A percentile compares a stretch with the other conserved stretches of the same genome.
Evolutionary conservation across 805 yeast species (phyloP).

Genomic region (Suhomyces vadensis): DNA sequence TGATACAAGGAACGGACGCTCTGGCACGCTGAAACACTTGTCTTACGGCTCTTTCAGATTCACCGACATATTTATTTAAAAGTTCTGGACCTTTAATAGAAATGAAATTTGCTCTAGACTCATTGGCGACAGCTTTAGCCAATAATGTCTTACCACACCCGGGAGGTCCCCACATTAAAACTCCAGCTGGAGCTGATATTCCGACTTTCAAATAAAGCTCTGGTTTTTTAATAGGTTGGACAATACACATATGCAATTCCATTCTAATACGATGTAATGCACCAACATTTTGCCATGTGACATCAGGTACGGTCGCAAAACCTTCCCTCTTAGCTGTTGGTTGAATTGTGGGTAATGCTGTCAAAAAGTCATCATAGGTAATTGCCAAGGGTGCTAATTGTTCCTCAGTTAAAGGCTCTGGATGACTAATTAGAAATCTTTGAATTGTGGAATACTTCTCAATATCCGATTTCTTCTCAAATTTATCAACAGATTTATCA

Average conservation of each 20-base stretch:
- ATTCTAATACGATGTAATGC: slow-evolving; percentile 78
- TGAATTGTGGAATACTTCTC: slow-evolving; percentile 64
- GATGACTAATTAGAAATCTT: slow-evolving; percentile 69
- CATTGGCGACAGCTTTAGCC: slow-evolving; percentile 98
- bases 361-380: slow-evolving; percentile 72
- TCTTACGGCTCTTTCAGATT: slow-evolving; percentile 88
- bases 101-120: slow-evolving; percentile 93
- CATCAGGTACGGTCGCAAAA: slow-evolving; percentile 97
- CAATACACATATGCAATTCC: slow-evolving; percentile 95
- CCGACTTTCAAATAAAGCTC: slow-evolving; percentile 89
- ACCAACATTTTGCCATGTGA: slow-evolving; percentile 93
- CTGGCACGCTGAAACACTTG: slow-evolving; percentile 92
- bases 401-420: slow-evolving; percentile 71
- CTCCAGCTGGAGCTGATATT: slow-evolving; percentile 96
- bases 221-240: slow-evolving; percentile 92
- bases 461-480: slow-evolving; percentile 33
- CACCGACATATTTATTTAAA: slow-evolving; percentile 93
- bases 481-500: slow-evolving; percentile 20
- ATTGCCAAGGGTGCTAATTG: slow-evolving; percentile 79
- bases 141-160: slow-evolving; percentile 97
- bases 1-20: slow-evolving; percentile 90
- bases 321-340: slow-evolving; percentile 99
- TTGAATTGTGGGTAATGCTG: slow-evolving; percentile 89
- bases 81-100: slow-evolving; percentile 96
- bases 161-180: slow-evolving; percentile 98